Conservation (phyloP, 305 asterid genomes). For the Galium porrigens region DNA sequence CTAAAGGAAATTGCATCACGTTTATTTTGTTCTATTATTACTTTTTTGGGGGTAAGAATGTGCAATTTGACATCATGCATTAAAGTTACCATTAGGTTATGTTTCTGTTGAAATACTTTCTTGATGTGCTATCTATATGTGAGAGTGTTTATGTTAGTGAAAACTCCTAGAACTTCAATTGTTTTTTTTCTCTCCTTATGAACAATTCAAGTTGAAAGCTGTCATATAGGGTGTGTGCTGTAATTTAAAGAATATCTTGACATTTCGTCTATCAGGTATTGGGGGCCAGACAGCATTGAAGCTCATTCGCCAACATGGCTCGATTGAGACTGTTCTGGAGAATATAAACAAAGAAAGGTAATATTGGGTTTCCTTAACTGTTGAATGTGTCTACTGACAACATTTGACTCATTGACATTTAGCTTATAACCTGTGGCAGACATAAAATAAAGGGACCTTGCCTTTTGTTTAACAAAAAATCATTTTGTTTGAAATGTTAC, state of each 20-base stretch:
- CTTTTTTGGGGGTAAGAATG: no score
- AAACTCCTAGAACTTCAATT: not conserved
- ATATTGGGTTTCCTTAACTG: conserved; percentile 7
- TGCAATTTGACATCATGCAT: not conserved
- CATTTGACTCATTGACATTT: not conserved
- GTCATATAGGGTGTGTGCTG: not conserved
- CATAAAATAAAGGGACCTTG: not conserved
- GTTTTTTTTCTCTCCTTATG: not conserved
- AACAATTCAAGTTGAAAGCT: not conserved
- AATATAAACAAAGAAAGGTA: conserved; percentile 89
- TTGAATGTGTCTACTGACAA: not conserved
- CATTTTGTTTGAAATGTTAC: not conserved
- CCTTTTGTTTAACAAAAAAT: not conserved
- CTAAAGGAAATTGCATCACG: not conserved
- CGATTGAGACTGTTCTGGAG: conserved; percentile 67
- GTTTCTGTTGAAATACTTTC: not conserved
- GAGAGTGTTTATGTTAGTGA: not conserved
- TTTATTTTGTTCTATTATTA: not conserved
- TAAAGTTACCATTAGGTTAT: not conserved
- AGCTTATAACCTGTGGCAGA: not conserved
- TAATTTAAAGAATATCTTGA: not conserved
- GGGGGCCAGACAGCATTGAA: conserved; percentile 91
- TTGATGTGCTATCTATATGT: not conserved
- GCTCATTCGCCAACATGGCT: conserved; percentile 85
- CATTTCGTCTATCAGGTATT: conserved; percentile 40